These are phyloP conservation scores for Nadsonia commutata DNA, from an alignment of 1,139 yeast genomes.

Conservation along the genomic window DNA sequence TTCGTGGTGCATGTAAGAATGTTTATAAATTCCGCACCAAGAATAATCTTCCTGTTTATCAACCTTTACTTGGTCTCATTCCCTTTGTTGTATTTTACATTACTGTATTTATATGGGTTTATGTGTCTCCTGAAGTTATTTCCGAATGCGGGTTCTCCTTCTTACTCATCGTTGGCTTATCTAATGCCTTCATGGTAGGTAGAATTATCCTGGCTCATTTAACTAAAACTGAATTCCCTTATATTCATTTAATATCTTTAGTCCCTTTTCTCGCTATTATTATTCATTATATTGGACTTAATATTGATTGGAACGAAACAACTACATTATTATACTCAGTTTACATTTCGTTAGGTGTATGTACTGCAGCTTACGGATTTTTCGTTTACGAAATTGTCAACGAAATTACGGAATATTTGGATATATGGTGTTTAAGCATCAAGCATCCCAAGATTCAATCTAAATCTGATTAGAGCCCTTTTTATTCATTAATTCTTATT, in stretches of 20 bases:
- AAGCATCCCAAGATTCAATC: constrained; percentile 32
- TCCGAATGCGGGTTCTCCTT: constrained; percentile 42
- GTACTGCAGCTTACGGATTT: constrained; percentile 65
- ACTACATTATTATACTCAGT: constrained; percentile 21
- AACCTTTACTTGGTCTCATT: constrained; percentile 46
- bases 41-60: constrained; percentile 18
- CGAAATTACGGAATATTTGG: constrained; percentile 72
- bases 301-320: constrained; percentile 19
- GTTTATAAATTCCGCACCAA: constrained; percentile 40
- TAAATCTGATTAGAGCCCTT: not conserved
- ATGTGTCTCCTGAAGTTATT: constrained; percentile 33
- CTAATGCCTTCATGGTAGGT: constrained; percentile 77
- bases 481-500: too few species aligned
- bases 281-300: constrained; percentile 20
- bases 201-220: constrained; percentile 80
- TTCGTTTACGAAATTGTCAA: constrained; percentile 70
- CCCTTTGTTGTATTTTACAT: constrained; percentile 62
- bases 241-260: constrained; percentile 51
- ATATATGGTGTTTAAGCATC: constrained; percentile 76
- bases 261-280: constrained; percentile 48
- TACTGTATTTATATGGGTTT: constrained; percentile 34
- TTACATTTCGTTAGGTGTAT: constrained; percentile 64
- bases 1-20: constrained; percentile 55
- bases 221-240: constrained; percentile 66
- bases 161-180: constrained; percentile 53